Conservation (phyloP, 768 basidiomycete species). For the Lyophyllum shimeji region DNA sequence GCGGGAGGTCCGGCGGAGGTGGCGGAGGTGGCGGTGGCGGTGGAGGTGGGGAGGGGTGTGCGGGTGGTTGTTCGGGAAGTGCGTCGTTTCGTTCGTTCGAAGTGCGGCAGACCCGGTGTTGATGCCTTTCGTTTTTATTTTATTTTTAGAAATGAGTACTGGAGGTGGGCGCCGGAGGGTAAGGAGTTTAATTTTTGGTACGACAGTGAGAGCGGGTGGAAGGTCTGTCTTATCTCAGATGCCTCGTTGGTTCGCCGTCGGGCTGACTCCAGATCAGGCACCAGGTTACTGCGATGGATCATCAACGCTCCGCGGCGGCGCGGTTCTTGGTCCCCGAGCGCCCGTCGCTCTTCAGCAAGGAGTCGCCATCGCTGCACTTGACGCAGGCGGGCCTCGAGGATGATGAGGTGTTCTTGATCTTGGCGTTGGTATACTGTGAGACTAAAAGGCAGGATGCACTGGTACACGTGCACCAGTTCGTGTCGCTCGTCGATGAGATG, state of each 20-base stretch:
- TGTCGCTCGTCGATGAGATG: too few relatives aligned
- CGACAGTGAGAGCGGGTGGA: slow-evolving; percentile 43
- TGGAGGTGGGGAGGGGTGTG: slow-evolving; percentile 31
- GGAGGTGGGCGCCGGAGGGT: slow-evolving; percentile 43
- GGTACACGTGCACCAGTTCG: slow-evolving; percentile 18
- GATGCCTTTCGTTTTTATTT: not conserved
- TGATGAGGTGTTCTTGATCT: slow-evolving; percentile 10
- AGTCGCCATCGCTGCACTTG: slow-evolving; percentile 38
- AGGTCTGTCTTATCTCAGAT: slow-evolving; percentile 20
- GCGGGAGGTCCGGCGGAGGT: slow-evolving; percentile 37
- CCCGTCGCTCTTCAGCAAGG: slow-evolving; percentile 49
- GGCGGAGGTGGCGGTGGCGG: too few relatives aligned
- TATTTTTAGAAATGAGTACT: slow-evolving; percentile 22
- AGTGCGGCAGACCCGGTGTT: too few relatives aligned
- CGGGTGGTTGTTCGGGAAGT: slow-evolving; percentile 34
- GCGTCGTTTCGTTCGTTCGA: too few relatives aligned
- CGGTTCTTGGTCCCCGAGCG: slow-evolving; percentile 44
- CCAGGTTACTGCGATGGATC: slow-evolving; percentile 20
- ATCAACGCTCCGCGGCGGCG: slow-evolving; percentile 31
- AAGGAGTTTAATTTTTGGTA: slow-evolving; percentile 46
- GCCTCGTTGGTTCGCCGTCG: not conserved
- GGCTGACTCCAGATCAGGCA: not conserved
- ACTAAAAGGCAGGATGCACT: slow-evolving; percentile 27
- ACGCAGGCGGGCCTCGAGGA: slow-evolving; percentile 36
- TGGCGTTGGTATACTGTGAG: slow-evolving; percentile 12